Conservation (phyloP, 768 basidiomycete species). For the Leccinum arenicola region DNA sequence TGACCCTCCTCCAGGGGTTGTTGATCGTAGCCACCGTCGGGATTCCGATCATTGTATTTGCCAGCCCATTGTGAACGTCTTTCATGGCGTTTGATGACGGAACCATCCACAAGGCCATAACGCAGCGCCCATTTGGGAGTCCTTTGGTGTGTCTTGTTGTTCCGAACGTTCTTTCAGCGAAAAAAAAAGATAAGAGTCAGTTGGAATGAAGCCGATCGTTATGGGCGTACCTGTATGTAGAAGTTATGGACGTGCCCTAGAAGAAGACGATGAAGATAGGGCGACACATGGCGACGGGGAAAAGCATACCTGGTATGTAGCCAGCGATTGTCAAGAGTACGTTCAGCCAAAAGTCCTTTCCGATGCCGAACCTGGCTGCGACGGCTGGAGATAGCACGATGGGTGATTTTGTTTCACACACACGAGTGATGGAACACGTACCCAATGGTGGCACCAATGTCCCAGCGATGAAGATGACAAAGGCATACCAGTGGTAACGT, state of each 20-base stretch:
- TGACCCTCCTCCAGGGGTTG: conserved; percentile 82
- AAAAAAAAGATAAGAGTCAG: conserved; percentile 10
- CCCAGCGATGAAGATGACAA: conserved; percentile 83
- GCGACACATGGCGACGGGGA: neutral
- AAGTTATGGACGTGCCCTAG: conserved; percentile 90
- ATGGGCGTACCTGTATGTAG: conserved; percentile 69
- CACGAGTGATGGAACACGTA: conserved; percentile 32
- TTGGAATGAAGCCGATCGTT: neutral
- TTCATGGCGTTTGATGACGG: conserved; percentile 74
- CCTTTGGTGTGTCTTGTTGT: conserved; percentile 88
- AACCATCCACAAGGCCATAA: conserved; percentile 84
- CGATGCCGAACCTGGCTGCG: conserved; percentile 89
- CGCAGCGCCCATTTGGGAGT: conserved; percentile 96
- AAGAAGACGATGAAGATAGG: conserved; percentile 8
- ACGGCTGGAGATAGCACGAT: conserved; percentile 58
- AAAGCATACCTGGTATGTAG: conserved; percentile 73
- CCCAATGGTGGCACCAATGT: conserved; percentile 90
- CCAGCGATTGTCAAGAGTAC: conserved; percentile 84
- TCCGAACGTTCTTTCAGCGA: conserved; percentile 74
- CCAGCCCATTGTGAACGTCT: conserved; percentile 84
- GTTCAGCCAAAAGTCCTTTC: conserved; percentile 89
- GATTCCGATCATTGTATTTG: conserved; percentile 80
- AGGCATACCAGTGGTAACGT: conserved; percentile 77
- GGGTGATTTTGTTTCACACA: neutral
- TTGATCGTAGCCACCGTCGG: conserved; percentile 64